Percentiles rank a stretch among this genome's conserved stretches.
Evolutionary conservation across 257 asterid genomes (phyloP).

Genomic region (Avicennia marina): DNA sequence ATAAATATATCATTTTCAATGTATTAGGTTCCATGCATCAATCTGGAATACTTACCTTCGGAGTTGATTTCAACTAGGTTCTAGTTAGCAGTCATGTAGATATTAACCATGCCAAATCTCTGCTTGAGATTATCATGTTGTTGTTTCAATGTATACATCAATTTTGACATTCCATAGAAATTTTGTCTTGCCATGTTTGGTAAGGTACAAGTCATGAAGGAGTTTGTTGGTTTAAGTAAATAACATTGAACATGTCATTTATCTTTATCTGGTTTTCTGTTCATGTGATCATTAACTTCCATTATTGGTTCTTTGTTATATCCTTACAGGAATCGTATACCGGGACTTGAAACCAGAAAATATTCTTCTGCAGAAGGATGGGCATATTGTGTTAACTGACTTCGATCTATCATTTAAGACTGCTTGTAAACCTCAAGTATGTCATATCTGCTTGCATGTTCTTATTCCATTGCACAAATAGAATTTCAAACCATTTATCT

Average conservation of each 20-base stretch:
- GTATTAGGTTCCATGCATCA: slow-evolving; percentile 4
- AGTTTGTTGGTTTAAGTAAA: not conserved
- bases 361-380: slow-evolving; percentile 79
- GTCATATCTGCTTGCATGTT: slow-evolving; percentile 13
- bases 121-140: not conserved
- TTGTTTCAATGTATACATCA: not conserved
- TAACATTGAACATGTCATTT: not conserved
- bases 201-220: not conserved
- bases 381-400: slow-evolving; percentile 78
- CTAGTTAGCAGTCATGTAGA: not conserved
- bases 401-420: slow-evolving; percentile 88
- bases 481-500: not conserved
- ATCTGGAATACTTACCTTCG: not conserved
- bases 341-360: slow-evolving; percentile 97
- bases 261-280: too few species aligned
- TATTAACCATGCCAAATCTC: not conserved
- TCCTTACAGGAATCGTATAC: slow-evolving; percentile 82
- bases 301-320: too few species aligned
- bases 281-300: too few species aligned
- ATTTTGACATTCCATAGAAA: not conserved
- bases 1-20: not conserved
- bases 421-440: slow-evolving; percentile 84
- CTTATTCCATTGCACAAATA: not conserved
- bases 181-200: not conserved
- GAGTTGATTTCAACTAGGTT: slow-evolving; percentile 2